Evolutionary conservation across 805 yeast genomes (phyloP).

Genomic region (Wickerhamiella spandovensis): DNA sequence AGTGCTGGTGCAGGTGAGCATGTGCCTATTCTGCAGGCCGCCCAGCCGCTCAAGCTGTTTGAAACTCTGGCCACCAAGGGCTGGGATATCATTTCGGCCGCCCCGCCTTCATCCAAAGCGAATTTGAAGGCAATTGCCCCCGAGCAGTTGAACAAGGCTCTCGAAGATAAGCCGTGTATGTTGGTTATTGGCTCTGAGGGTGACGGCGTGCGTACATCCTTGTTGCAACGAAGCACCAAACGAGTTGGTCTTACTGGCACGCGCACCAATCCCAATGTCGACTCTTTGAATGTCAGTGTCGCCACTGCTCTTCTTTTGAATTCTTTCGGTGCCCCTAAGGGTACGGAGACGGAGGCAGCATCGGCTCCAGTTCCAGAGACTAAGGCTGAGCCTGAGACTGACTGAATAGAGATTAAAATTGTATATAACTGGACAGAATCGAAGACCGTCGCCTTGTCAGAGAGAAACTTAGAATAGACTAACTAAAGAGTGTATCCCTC

Average conservation of each 20-base stretch:
- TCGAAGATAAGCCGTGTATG: conserved; percentile 43
- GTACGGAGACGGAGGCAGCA: too few relatives aligned
- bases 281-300: conserved; percentile 79
- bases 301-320: conserved; percentile 60
- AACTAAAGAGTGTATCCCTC: conserved; percentile 14
- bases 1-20: conserved; percentile 77
- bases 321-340: not conserved
- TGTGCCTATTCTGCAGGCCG: conserved; percentile 43
- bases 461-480: not conserved
- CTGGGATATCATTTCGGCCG: conserved; percentile 63
- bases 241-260: conserved; percentile 13
- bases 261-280: conserved; percentile 30
- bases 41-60: conserved; percentile 51
- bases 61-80: conserved; percentile 41
- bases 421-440: not conserved
- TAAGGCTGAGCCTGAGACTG: not conserved
- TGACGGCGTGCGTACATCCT: conserved; percentile 56
- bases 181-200: conserved; percentile 81
- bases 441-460: too few relatives aligned
- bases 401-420: too few relatives aligned
- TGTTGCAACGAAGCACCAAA: conserved; percentile 32
- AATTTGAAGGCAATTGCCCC: conserved; percentile 24
- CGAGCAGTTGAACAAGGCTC: conserved; percentile 31
- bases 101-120: conserved; percentile 18
- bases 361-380: too few relatives aligned